Base-by-base conservation (phyloP, 352 stramenopile species). In the Phytopythium litorale region DNA sequence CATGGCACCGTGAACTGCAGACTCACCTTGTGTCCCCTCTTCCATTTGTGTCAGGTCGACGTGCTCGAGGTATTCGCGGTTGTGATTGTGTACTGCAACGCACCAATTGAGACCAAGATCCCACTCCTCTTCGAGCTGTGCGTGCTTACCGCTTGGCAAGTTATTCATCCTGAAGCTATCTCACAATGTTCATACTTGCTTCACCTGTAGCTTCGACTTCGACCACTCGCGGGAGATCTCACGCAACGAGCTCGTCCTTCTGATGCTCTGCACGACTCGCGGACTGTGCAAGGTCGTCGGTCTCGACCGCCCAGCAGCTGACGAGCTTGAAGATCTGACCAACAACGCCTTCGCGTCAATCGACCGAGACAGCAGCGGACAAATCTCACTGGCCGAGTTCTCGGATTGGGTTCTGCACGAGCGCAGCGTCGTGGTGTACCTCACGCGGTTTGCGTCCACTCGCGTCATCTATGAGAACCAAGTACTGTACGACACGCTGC, bases 21-120 rank as follows among this genome's bases (percentile, higher is more conserved):
- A 13, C 18, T 48, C 11, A 48, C 16, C 42, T 8, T n/a, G 15
- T n/a, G 42, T 25, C 42, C 25, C 7, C 18, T 21, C 19, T 8
- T 45, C 38, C 1, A 1, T 45, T n/a, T 21, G 38, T 45, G 16
- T 8, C n/a, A 90, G 77, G 79, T 92, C 28, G 84, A 91, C 30
- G 79, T 79, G 63, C 79, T 89, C 67, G 84, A 92, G 52, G 79
- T 91, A 1, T 85, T 92, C 40, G 81, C 84, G 19, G 84, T 91
- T 43, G 64, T 89, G 28, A 88, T 91, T 51, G 84, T 91, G 15
- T 90, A 87, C 60, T 89, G 73, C 70, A 80, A 85, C 43, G 78
- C 75, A 28, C 62, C 64, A 1, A 82, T 91, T 54, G 81, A 89
- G 46, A 65, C 72, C 23, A 92, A 92, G 46, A 75, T 89, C 51